Evolutionary conservation across 2,329 filamentous ascomycete species (phyloP), one percentile per base, ranked within the genome.

Genomic region (Knufia petricola): DNA sequence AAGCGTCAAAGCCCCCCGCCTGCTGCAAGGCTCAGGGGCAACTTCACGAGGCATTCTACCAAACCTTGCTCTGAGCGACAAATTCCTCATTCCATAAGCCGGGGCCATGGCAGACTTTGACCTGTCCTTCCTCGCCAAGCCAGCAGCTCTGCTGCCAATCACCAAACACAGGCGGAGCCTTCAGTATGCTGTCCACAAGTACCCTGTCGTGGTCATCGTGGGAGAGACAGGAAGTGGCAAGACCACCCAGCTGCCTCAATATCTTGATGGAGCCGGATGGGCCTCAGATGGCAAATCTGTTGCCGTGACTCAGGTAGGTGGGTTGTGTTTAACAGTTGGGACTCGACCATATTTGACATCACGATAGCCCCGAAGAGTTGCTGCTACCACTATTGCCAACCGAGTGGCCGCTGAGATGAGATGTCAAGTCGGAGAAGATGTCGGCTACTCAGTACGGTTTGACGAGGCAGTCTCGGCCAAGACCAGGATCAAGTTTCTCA

Each of bases 171-270:
- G 80, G 54, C 76, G 92, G 49, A 80, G 75, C 47, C 71, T 98
- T 1, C 76, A 95, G 1, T 96, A 95, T 66, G 75, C 89, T 12
- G 78, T 95, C 50, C 90, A 96, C 64, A 88, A 79, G 6, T 79
- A 80, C 55, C 83, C 85, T 0, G 83, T 96, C 50, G 90, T 86
- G 0, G 87, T 96, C 44, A 80, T 96, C 10, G 81, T 96, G 48
- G 92, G 90, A 7, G 88, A 95, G 63, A 96, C 92, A 1, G 92
- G 92, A 3, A 94, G 86, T 20, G 89, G 90, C 36, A 96, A 96
- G 68, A 95, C 89, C 1, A 96, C 92, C 0, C 92, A 96, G 63
- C 83, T 96, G 37, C 92, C 92, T 1, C 90, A 95, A 59, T 96
- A 85, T 59, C 76, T 96, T 10, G 82, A 94, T 50, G 75, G 85